Evolutionary conservation across 2,329 filamentous ascomycete genomes (phyloP), one percentile per base, ranked within the genome.

Genomic region (Penicillium occitanis): DNA sequence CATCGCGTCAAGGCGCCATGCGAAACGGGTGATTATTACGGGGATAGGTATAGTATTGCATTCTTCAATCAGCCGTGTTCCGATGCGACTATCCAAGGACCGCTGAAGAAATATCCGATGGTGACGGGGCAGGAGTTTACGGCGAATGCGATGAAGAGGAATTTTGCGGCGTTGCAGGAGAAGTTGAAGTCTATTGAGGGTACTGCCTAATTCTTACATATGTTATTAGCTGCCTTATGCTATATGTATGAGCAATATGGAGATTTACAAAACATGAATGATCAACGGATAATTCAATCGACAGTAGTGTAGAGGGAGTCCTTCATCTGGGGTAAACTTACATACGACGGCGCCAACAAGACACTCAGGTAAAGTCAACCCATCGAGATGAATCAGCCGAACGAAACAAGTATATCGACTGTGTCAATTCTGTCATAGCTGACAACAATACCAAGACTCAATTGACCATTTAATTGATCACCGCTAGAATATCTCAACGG

Each of bases 1-100:
- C 88, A 90, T 75, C 82, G 87, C 3, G 87, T 90, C 66, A 87
- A 87, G 75, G 85, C 86, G 1, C 87, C 87, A 0, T 80, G 76
- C 33, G 85, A 88, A 69, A 78, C 79, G 0, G 80, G 78, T 2
- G 80, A 83, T 55, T 87, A 83, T 72, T 89, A 83, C 70, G 86
- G 86, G 5, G 82, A 85, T 69, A 81, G 87, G 50, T 90, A 88
- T 73, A 88, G 85, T 73, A 86, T 90, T 72, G 87, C 87, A 7
- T 90, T 85, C 70, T 89, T 89, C 75, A 89, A 88, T 69, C 87
- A 89, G 76, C 86, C 87, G 0, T 84, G 83, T 73, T 83, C 81
- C 64, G 84, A 87, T 73, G 82, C 82, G 10, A 72, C 80, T 68
- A 87, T 89, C 46, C 86, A 88, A 71, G 88, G 87, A 0, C 87